Evolutionary conservation across 1,284 basidiomycete species (phyloP), one percentile per base, ranked within the genome.

Genomic region (Fomitopsis palustris): DNA sequence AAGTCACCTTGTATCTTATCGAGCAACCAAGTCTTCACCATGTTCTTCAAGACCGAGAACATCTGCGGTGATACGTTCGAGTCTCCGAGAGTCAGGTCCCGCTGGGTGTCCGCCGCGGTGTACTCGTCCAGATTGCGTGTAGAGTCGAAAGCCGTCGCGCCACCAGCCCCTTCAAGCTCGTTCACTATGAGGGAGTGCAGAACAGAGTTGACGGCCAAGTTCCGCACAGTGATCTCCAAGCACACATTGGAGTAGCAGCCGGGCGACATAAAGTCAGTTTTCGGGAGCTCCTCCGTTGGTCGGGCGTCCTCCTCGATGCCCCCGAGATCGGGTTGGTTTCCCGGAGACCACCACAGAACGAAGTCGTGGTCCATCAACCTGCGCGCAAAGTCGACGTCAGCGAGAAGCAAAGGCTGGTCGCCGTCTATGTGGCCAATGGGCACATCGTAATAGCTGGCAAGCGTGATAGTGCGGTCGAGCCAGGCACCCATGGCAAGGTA

Each of bases 291-390:
- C 62, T 95, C 94, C 4, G 81, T 77, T 1, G 85, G 84, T 54
- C 91, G 83, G 43, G 83, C 82, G 72, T 99, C 97, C 54, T 93
- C 86, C 71, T 99, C 95, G 53, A 90, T 83, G 2, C 97, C 97
- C 43, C 97, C 97, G 0, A 99, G 81, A 74, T 99, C 97, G 3
- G 97, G 96, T n/a, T 83, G 83, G 37, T 92, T 87, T 4, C 88
- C 85, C 0, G 90, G 83, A 3, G 96, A 96, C 97, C 97, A 99
- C 97, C 97, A 99, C 1, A 99, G 78, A 2, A 98, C 79, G 72
- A 93, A 88, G 69, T 99, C 97, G 64, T 97, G 92, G 57, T 88
- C 87, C 54, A 87, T 78, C 49, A 99, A 77, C 23, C 92, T 85
- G 5, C 96, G 87, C 0, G 96, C 93, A 70, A 98, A 96, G 65